phyloP scores from a whole-genome alignment of 192 early-diverging fungal species.

The Backusella morwellensis region DNA sequence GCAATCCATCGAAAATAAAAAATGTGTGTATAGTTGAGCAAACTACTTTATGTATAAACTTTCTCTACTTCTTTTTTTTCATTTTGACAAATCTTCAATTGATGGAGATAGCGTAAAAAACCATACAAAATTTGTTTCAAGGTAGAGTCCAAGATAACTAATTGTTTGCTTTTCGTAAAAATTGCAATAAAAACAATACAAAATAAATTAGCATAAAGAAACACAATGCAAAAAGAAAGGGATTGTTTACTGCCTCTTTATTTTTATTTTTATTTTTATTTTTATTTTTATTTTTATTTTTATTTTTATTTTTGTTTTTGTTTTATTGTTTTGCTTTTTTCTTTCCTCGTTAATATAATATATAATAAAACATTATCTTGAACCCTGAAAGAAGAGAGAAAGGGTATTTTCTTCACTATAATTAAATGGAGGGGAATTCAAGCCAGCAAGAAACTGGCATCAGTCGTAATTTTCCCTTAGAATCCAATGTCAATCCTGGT shows the following conservation, averaged over 20 bases:
- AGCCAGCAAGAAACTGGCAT: background rate
- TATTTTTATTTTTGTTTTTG: background rate
- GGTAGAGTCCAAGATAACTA: background rate
- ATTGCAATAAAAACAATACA: slow-evolving; percentile 5
- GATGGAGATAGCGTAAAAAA: background rate
- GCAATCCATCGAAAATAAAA: background rate
- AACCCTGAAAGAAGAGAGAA: background rate
- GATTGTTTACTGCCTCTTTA: background rate
- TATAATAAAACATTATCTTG: background rate
- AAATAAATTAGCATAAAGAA: slow-evolving; percentile 7
- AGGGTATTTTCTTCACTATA: background rate
- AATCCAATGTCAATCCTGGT: background rate
- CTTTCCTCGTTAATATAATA: background rate
- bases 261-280: background rate
- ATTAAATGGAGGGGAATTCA: background rate
- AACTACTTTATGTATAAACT: background rate
- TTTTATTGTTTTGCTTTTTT: background rate
- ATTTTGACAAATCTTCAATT: too few relatives aligned
- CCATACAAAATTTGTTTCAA: background rate
- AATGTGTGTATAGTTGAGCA: background rate
- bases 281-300: background rate
- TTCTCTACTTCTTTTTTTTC: background rate
- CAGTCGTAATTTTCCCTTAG: background rate
- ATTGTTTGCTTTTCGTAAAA: slow-evolving; percentile 7
- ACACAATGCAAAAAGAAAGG: slow-evolving; percentile 1